Conservation (phyloP, 2,329 filamentous ascomycete species). For the Eutypella sp. region DNA sequence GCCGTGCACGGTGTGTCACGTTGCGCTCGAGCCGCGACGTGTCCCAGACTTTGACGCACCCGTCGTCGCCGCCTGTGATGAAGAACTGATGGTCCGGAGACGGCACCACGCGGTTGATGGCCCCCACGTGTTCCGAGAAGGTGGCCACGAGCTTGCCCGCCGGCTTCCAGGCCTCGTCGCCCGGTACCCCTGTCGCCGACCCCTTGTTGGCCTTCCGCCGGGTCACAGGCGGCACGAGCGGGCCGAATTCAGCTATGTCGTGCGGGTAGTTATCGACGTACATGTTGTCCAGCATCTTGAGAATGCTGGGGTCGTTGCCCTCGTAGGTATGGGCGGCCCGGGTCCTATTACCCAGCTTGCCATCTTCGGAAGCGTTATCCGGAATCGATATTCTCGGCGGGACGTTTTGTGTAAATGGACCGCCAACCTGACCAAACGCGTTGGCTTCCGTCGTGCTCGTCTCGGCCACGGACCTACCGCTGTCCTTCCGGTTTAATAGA, state of each 20-base stretch:
- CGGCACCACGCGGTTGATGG: slow-evolving; percentile 75
- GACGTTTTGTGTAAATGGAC: slow-evolving; percentile 42
- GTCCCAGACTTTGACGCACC: slow-evolving; percentile 90
- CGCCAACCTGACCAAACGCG: slow-evolving; percentile 56
- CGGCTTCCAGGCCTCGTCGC: slow-evolving; percentile 71
- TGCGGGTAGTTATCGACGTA: slow-evolving; percentile 68
- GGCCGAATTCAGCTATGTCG: slow-evolving; percentile 69
- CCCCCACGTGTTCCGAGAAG: slow-evolving; percentile 79
- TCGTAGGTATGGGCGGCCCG: slow-evolving; percentile 75
- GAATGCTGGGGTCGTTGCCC: slow-evolving; percentile 67
- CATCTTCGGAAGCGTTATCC: slow-evolving; percentile 23
- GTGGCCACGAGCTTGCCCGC: slow-evolving; percentile 79
- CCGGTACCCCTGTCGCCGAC: slow-evolving; percentile 33
- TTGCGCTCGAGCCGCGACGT: slow-evolving; percentile 85
- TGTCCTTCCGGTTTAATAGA: slow-evolving; percentile 55
- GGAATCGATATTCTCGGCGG: slow-evolving; percentile 28
- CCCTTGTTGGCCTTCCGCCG: slow-evolving; percentile 44
- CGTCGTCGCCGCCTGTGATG: slow-evolving; percentile 87
- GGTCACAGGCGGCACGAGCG: slow-evolving; percentile 67
- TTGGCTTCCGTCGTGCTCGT: slow-evolving; percentile 55
- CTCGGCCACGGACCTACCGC: slow-evolving; percentile 53
- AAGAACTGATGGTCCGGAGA: slow-evolving; percentile 94
- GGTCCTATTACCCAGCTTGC: slow-evolving; percentile 39
- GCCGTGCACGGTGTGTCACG: slow-evolving; percentile 78
- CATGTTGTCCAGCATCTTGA: slow-evolving; percentile 76